Evolutionary conservation across 1,139 yeast species (phyloP), one percentile per base, ranked within the genome.

Genomic region (Yamadazyma songkhlaensis): DNA sequence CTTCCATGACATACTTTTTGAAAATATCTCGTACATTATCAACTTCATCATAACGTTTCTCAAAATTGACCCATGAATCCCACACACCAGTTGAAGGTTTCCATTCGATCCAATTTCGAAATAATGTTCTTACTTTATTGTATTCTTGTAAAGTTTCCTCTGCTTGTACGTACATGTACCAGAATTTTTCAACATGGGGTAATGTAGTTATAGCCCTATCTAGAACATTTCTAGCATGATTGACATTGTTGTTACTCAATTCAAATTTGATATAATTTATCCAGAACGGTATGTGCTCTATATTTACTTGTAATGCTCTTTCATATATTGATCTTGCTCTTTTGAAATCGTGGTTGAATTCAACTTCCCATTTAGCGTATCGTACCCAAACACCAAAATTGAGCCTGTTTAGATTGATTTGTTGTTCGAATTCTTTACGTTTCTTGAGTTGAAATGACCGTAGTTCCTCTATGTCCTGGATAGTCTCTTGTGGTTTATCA

Each of bases 361-460:
- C 85, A 10, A 81, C 59, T 57, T 92, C 98, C 79, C 92, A 88
- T 43, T 75, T 78, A 1, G 97, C 97, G 57, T 92, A 92, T 37
- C 97, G 69, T 57, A 88, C 72, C 97, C 97, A 92, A 55, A 90
- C 96, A 3, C 89, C 84, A 50, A 76, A 73, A 51, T 89, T 89
- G 28, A 84, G 73, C 42, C 95, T 66, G 54, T 92, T 90, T 49
- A 92, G 74, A 48, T 94, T 79, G 36, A 92, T 61, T 15, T 90
- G 95, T 50, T 83, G 84, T 59, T 92, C 98, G 54, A 72, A 90
- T 49, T 88, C 96, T 34, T 77, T 74, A 42, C 98, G 64, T 51
- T 84, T 88, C 24, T 88, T 67, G 26, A 84, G 72, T 57, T 88
- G 97, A 45, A 65, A 75, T 44, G 87, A 89, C 32, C 76, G 70